phyloP scores from a whole-genome alignment of 768 basidiomycete genomes.

The Hypholoma fasciculare region DNA sequence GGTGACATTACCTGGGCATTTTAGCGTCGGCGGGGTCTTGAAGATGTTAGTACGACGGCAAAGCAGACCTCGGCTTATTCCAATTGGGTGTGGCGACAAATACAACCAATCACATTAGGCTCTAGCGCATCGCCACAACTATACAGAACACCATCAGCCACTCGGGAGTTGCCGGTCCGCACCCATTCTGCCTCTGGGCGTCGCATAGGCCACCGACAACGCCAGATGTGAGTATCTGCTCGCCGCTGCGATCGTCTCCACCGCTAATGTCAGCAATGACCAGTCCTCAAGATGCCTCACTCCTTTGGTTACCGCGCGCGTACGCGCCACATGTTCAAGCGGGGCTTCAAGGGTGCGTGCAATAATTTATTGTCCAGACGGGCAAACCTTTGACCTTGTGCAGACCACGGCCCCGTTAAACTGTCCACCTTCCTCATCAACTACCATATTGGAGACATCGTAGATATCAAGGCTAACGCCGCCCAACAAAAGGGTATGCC shows the following conservation, averaged over 20 bases:
- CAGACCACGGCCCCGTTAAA: slow-evolving; percentile 89
- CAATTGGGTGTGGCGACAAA: slow-evolving; percentile 30
- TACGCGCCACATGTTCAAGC: slow-evolving; percentile 99
- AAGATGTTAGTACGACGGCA: slow-evolving; percentile 16
- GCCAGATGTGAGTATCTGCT: slow-evolving; percentile 46
- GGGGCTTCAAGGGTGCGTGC: slow-evolving; percentile 91
- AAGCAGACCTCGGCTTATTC: slow-evolving; percentile 8
- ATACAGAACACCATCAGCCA: slow-evolving; percentile 63
- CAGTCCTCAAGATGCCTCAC: slow-evolving; percentile 94
- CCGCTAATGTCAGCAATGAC: background rate
- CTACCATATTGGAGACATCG: slow-evolving; percentile 96
- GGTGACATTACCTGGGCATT: slow-evolving; percentile 79
- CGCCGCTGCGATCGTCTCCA: slow-evolving; percentile 6
- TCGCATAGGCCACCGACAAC: slow-evolving; percentile 48
- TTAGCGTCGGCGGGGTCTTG: slow-evolving; percentile 28
- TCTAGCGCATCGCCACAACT: slow-evolving; percentile 49
- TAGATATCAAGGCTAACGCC: slow-evolving; percentile 99
- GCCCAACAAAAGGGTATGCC: slow-evolving; percentile 99
- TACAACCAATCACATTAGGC: slow-evolving; percentile 36
- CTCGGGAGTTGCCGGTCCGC: slow-evolving; percentile 56
- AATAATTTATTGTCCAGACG: slow-evolving; percentile 6
- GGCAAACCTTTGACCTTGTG: slow-evolving; percentile 13
- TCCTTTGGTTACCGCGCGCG: slow-evolving; percentile 99
- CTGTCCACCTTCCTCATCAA: slow-evolving; percentile 91
- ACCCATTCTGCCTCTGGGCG: slow-evolving; percentile 32